A percentile compares a stretch with the other conserved stretches of the same genome.
Conservation (phyloP, 169 alveolate genomes). For the Cryptosporidium baileyi region DNA sequence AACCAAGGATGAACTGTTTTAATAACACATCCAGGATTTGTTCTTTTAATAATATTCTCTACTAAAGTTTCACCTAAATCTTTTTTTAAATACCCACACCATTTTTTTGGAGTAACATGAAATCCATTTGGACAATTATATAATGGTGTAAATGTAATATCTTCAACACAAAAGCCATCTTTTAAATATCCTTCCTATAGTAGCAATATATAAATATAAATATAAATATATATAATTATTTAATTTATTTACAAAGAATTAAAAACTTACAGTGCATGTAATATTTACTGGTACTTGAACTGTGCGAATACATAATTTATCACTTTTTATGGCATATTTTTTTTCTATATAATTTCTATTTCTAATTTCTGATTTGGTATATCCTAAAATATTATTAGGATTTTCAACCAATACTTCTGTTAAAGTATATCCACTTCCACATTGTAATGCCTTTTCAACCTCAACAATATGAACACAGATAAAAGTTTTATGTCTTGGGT, state of each 20-base stretch:
- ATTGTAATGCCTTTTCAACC: conserved; percentile 17
- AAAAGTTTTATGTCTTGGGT: not conserved
- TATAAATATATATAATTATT: not conserved
- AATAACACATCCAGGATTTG: conserved; percentile 45
- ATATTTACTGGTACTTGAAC: conserved; percentile 5
- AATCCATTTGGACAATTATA: conserved; percentile 44
- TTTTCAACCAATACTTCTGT: conserved; percentile 47
- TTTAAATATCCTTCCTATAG: conserved; percentile 17
- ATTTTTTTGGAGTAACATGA: conserved; percentile 45
- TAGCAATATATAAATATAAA: not conserved
- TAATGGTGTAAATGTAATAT: conserved; percentile 8
- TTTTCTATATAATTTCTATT: conserved; percentile 9
- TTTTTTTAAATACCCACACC: conserved; percentile 55
- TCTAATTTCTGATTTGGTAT: conserved; percentile 33
- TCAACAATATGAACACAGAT: conserved; percentile 5
- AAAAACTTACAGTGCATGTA: conserved; percentile 23
- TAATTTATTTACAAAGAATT: not conserved
- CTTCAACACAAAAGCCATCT: conserved; percentile 62
- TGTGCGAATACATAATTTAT: conserved; percentile 30
- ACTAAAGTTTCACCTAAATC: conserved; percentile 5
- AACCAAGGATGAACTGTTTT: conserved; percentile 33
- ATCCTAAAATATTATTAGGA: conserved; percentile 29
- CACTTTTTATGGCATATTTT: conserved; percentile 55
- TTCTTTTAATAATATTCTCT: conserved; percentile 62
- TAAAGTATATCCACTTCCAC: conserved; percentile 31